Evolutionary conservation across 805 yeast species (phyloP), one percentile per base, ranked within the genome.

Genomic region (Monosporozyma yasuniensis): DNA sequence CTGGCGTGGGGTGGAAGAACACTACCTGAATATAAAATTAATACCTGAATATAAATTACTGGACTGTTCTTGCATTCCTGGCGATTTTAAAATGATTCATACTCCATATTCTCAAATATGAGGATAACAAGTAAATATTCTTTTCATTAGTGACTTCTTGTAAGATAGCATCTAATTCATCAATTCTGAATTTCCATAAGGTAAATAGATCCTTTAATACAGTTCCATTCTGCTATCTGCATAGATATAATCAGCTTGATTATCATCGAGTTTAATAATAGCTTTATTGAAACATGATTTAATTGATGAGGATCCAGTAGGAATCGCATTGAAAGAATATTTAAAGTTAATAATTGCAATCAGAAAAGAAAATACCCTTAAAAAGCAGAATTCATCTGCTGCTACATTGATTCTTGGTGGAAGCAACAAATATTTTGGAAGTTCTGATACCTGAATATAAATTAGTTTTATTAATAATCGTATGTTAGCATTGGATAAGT

Each of bases 281-380:
- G 23, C 11, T 18, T 18, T 18, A 18, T 16, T 19, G 11, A 37
- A 37, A 19, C 5, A 37, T 2, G 14, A 8, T 18, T 19, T 37
- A 12, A 9, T 9, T 19, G 18, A 11, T 18, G 47, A 48, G 28
- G 90, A 87, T 65, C 86, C 93, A n/a, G 76, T 84, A 49, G 84
- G 93, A 1, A 79, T 91, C 56, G 84, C 87, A 55, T 81, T 88
- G 54, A 85, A 86, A 62, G 98, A 93, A 70, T 88, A 96, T 65
- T 84, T 87, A 60, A 75, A 83, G 50, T 77, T 93, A 48, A 80
- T 90, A 18, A 82, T 95, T n/a, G 88, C 93, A 19, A 87, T 93
- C 93, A 76, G 97, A 50, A 88, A 18, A 16, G 47, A 88, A 63
- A 76, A 85, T 54, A 79, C 89, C 61, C 80, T 84, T 53, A 84